Evolutionary conservation across 768 basidiomycete species (phyloP).

Genomic region (Leucocoprinus sp.): DNA sequence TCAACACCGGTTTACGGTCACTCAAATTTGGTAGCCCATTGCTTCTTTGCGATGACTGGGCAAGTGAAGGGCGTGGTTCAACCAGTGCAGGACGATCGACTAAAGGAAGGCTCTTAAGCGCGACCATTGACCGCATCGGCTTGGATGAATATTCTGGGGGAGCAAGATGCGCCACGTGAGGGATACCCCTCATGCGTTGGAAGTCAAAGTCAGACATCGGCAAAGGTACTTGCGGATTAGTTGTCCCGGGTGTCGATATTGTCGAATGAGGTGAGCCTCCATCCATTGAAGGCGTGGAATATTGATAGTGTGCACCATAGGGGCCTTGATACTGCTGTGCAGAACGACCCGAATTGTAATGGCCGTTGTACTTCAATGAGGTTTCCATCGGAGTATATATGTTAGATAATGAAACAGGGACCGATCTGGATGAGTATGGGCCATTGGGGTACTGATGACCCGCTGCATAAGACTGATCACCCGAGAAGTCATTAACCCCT

Average conservation of each 20-base stretch:
- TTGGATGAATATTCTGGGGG: constrained; percentile 39
- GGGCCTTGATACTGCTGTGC: constrained; percentile 16
- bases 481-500: constrained; percentile 23
- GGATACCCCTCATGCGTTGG: constrained; percentile 41
- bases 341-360: constrained; percentile 25
- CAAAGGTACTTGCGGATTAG: constrained; percentile 47
- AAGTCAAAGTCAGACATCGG: constrained; percentile 49
- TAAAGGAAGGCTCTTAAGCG: constrained; percentile 40
- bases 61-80: constrained; percentile 34
- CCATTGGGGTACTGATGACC: constrained; percentile 18
- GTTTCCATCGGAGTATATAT: constrained; percentile 38
- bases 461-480: constrained; percentile 24
- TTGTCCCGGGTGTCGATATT: constrained; percentile 54
- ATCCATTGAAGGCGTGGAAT: constrained; percentile 54
- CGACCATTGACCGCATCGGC: constrained; percentile 39
- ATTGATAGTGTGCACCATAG: constrained; percentile 30
- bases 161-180: constrained; percentile 49
- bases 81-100: constrained; percentile 29
- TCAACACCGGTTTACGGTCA: constrained; percentile 27
- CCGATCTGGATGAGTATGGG: constrained; percentile 26
- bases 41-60: constrained; percentile 3
- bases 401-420: constrained; percentile 26
- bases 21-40: neutral
- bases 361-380: constrained; percentile 20
- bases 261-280: constrained; percentile 57